Evolutionary conservation across 352 stramenopile genomes (phyloP).

Genomic region (Phytophthora hybrid): DNA sequence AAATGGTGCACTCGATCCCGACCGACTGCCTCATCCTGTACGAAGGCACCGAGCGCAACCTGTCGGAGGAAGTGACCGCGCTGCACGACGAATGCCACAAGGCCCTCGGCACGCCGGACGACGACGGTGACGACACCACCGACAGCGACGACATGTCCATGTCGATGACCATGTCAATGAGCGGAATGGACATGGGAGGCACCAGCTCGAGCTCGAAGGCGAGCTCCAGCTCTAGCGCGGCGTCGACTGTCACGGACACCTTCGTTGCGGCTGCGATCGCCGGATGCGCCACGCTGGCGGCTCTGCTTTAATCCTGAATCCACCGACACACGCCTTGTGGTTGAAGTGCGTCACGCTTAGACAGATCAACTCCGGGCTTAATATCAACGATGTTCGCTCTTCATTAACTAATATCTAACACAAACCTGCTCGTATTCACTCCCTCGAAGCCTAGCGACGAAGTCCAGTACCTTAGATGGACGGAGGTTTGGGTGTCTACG

Average conservation of each 20-base stretch:
- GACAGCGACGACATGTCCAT: slow-evolving; percentile 41
- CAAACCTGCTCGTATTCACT: not conserved
- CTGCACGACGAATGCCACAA: slow-evolving; percentile 61
- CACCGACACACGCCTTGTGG: too few species aligned
- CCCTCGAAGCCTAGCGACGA: slow-evolving; percentile 3
- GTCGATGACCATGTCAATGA: slow-evolving; percentile 36
- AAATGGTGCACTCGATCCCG: slow-evolving; percentile 51
- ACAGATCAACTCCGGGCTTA: not conserved
- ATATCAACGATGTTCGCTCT: slow-evolving; percentile 4
- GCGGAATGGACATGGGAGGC: slow-evolving; percentile 33
- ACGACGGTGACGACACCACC: slow-evolving; percentile 26
- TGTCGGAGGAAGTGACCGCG: slow-evolving; percentile 46
- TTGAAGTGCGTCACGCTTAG: not conserved
- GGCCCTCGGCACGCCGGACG: slow-evolving; percentile 29
- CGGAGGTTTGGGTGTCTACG: slow-evolving; percentile 12
- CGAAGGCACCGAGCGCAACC: slow-evolving; percentile 49
- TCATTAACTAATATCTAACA: not conserved
- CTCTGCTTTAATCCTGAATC: slow-evolving; percentile 25
- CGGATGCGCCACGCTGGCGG: slow-evolving; percentile 9
- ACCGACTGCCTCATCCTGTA: slow-evolving; percentile 55
- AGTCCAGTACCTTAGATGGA: not conserved
- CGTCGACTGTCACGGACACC: slow-evolving; percentile 15
- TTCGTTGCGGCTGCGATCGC: slow-evolving; percentile 19
- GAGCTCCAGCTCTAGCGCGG: slow-evolving; percentile 18
- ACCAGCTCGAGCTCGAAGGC: slow-evolving; percentile 21